A percentile compares a stretch with the other conserved stretches of the same genome.
phyloP scores from a whole-genome alignment of 805 yeast species.

The Brettanomyces custersianus region DNA sequence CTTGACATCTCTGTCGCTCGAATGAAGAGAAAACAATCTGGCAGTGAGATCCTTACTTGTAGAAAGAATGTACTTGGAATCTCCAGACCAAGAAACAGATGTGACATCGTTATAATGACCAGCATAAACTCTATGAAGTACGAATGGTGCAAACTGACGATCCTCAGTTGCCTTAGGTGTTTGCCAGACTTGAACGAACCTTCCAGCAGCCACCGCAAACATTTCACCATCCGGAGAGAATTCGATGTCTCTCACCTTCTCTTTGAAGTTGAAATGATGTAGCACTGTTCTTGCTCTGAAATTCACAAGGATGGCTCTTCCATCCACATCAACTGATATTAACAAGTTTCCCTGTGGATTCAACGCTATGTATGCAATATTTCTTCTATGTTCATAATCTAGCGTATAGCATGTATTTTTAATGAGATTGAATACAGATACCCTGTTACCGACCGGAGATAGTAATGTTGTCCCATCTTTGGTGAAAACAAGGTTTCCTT shows the following conservation, averaged over 20 bases:
- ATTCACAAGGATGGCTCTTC: conserved; percentile 87
- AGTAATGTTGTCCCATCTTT: conserved; percentile 77
- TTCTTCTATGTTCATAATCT: conserved; percentile 85
- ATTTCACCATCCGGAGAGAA: conserved; percentile 84
- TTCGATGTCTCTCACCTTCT: conserved; percentile 59
- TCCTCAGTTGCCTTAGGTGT: conserved; percentile 78
- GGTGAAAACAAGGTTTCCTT: conserved; percentile 83
- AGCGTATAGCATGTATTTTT: conserved; percentile 84
- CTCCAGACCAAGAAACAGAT: conserved; percentile 80
- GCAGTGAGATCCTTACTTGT: conserved; percentile 88
- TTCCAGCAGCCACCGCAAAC: conserved; percentile 78
- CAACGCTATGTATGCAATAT: conserved; percentile 68
- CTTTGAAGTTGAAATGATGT: conserved; percentile 91
- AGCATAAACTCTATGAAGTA: conserved; percentile 80
- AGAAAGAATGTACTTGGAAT: conserved; percentile 79
- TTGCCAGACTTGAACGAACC: conserved; percentile 87
- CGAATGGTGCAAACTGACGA: conserved; percentile 92
- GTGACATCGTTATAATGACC: conserved; percentile 85
- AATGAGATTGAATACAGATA: conserved; percentile 77
- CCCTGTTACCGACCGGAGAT: conserved; percentile 93
- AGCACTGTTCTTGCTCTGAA: conserved; percentile 74
- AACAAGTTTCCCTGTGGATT: conserved; percentile 76
- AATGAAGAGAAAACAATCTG: conserved; percentile 66
- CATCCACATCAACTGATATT: conserved; percentile 81
- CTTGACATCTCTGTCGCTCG: conserved; percentile 67